Percentiles rank a stretch among this genome's conserved stretches.
phyloP scores from a whole-genome alignment of 1,284 basidiomycete genomes.

The Pterulicium gracile region DNA sequence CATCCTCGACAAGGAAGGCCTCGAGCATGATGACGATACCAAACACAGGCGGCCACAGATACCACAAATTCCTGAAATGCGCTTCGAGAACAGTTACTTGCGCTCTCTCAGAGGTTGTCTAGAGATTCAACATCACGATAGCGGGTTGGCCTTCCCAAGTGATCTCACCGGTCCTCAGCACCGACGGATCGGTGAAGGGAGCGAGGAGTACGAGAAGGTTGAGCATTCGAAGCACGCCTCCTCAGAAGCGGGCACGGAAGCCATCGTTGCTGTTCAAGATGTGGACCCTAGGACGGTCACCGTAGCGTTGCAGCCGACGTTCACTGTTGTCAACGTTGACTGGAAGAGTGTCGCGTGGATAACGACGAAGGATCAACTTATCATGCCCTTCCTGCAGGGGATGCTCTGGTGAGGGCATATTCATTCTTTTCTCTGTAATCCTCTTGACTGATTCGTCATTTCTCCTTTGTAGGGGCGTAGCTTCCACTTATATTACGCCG shows the following conservation, averaged over 20 bases:
- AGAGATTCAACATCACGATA: not conserved
- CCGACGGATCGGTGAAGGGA: not conserved
- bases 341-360: not conserved
- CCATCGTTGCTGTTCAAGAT: not conserved
- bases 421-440: not conserved
- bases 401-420: not conserved
- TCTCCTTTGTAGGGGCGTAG: not conserved
- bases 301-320: not conserved
- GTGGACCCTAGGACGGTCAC: not conserved
- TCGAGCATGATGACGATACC: no score
- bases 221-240: not conserved
- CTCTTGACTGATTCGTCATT: not conserved
- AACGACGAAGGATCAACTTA: not conserved
- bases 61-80: not conserved
- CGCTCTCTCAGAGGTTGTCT: not conserved
- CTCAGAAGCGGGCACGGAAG: not conserved
- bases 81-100: constrained; percentile 1
- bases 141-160: no score
- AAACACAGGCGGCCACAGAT: not conserved
- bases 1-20: not conserved
- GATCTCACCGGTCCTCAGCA: not conserved
- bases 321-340: not conserved
- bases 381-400: constrained; percentile 1
- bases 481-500: not conserved
- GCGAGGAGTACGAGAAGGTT: not conserved